Base-by-base conservation (phyloP, 495 filamentous ascomycete species). In the Xylaria palmicola region DNA sequence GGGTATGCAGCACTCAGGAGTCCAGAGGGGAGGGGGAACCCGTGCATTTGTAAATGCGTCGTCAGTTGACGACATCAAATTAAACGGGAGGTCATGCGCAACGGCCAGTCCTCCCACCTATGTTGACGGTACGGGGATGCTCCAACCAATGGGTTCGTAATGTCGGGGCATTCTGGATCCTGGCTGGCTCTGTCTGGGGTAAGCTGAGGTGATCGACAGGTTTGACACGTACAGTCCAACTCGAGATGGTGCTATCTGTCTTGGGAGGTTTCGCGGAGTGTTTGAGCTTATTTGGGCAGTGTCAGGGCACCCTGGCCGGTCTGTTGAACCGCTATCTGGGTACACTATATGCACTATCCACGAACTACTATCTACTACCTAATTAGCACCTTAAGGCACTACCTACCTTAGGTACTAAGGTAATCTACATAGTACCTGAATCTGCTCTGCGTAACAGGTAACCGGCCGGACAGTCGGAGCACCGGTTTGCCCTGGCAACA, bases 61-160 rank as follows among this genome's bases (percentile, higher is more conserved):
- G 57, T 60, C 57, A 60, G 57, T 51, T 60, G 57, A 60, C n/a
- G 37, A 52, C n/a, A 60, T 34, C 36, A 43, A 36, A 52, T 52
- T 32, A 52, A 51, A 40, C 27, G 34, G 44, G 47, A 60, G 59
- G 50, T 61, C 59, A 61, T 61, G 59, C 30, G 59, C 59, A 17
- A 47, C 34, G n/a, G 29, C 8, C 49, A 36, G 43, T 39, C 30
- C 41, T 47, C 44, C 55, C 29, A 49, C 55, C 43, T 41, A 27
- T 36, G 3, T 57, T 57, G 26, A 34, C n/a, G 13, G 10, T 45
- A 24, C 36, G 26, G 39, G 3, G 30, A 34, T 26, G 17, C 19
- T 3, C 7, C 20, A 4, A 6, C 40, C 40, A 57, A 57, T 57
- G n/a, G 36, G 50, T n/a, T n/a, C n/a, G n/a, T n/a, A n/a, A n/a